These are phyloP conservation scores for Diutina rugosa DNA, from an alignment of 1,139 yeast species.

Conservation along the genomic window DNA sequence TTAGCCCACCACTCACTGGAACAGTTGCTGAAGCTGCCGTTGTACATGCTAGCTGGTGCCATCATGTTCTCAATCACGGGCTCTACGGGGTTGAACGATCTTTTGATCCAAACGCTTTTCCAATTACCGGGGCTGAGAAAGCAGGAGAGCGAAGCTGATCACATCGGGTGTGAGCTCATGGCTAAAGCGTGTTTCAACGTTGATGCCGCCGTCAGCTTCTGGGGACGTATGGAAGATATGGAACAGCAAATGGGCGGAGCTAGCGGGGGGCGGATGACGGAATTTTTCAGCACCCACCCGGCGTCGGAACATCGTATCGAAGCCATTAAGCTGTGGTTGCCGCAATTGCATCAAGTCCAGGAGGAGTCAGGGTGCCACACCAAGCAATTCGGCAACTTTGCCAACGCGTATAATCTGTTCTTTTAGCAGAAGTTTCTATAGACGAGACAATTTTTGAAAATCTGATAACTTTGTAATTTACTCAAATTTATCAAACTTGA, in stretches of 20 bases:
- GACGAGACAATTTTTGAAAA: no score
- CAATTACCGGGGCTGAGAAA: conserved; percentile 79
- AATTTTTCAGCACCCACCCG: conserved; percentile 84
- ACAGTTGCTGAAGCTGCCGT: conserved; percentile 52
- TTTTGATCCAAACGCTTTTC: conserved; percentile 46
- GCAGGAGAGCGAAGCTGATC: conserved; percentile 95
- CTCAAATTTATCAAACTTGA: neutral
- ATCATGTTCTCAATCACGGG: conserved; percentile 18
- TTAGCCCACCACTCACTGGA: conserved; percentile 88
- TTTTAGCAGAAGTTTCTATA: neutral
- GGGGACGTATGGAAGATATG: conserved; percentile 68
- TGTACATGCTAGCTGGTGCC: conserved; percentile 11
- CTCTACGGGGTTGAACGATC: conserved; percentile 21
- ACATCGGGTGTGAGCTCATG: conserved; percentile 86
- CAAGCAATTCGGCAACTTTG: neutral
- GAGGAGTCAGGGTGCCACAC: conserved; percentile 21
- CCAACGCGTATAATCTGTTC: neutral
- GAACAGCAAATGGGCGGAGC: conserved; percentile 23
- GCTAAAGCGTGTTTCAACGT: conserved; percentile 81
- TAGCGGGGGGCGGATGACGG: conserved; percentile 16
- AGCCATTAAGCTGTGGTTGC: conserved; percentile 63
- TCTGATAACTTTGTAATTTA: no score
- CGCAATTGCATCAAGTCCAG: conserved; percentile 40
- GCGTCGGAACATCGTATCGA: conserved; percentile 60
- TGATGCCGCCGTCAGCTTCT: conserved; percentile 54